Evolutionary conservation across 2,329 filamentous ascomycete genomes (phyloP).

Genomic region (Hypoxylon sp.): DNA sequence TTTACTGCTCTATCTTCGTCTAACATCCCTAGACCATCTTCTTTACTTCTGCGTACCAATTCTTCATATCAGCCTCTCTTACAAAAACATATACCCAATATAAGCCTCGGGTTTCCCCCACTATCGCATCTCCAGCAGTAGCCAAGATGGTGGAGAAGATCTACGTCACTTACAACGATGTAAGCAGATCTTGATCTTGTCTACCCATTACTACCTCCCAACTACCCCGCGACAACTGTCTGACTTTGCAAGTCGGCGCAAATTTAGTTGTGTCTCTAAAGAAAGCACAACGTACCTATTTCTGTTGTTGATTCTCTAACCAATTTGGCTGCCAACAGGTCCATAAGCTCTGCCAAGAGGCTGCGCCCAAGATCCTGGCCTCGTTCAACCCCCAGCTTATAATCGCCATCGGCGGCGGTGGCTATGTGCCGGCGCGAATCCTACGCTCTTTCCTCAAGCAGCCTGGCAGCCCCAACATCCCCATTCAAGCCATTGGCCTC

Average conservation of each 20-base stretch:
- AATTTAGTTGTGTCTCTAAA: conserved; percentile 12
- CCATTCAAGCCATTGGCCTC: conserved; percentile 98
- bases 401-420: conserved; percentile 97
- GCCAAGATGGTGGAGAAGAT: conserved; percentile 84
- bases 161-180: conserved; percentile 94
- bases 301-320: conserved; percentile 27
- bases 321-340: conserved; percentile 70
- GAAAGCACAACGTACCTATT: not conserved
- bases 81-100: conserved; percentile 3
- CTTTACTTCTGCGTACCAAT: conserved; percentile 3
- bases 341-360: conserved; percentile 95
- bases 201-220: conserved; percentile 27
- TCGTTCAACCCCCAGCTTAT: conserved; percentile 95
- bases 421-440: conserved; percentile 97
- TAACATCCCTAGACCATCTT: not conserved
- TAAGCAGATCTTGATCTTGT: conserved; percentile 61
- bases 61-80: not conserved
- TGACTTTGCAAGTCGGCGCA: conserved; percentile 17
- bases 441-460: conserved; percentile 97
- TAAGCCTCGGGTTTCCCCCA: conserved; percentile 24
- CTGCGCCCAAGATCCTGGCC: conserved; percentile 84
- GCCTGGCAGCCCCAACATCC: conserved; percentile 90
- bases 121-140: conserved; percentile 27
- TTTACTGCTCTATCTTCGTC: conserved; percentile 12
- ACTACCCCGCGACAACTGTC: conserved; percentile 40